These are phyloP conservation scores for Kwoniella europaea DNA, from an alignment of 768 basidiomycete species.

Conservation along the genomic window DNA sequence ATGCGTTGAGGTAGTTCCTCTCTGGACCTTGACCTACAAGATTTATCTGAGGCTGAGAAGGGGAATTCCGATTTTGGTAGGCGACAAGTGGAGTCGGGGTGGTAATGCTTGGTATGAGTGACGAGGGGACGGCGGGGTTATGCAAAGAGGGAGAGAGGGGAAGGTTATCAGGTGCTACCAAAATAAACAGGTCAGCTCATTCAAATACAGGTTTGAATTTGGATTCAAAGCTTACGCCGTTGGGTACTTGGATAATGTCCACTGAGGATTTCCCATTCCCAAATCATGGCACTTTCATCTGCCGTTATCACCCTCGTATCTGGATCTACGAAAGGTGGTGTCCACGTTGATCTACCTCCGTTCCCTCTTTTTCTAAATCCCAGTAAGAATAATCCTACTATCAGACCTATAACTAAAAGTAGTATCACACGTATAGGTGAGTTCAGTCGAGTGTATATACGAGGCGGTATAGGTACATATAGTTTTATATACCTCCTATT, in stretches of 20 bases:
- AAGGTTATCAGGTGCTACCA: slow-evolving; percentile 50
- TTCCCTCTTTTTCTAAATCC: slow-evolving; percentile 45
- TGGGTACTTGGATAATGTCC: slow-evolving; percentile 90
- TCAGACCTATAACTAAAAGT: slow-evolving; percentile 29
- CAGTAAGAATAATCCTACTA: slow-evolving; percentile 36
- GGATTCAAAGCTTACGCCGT: slow-evolving; percentile 65
- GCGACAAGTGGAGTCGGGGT: slow-evolving; percentile 41
- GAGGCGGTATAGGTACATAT: slow-evolving; percentile 55
- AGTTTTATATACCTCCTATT: slow-evolving; percentile 35
- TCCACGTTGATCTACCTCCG: slow-evolving; percentile 43
- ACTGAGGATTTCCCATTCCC: slow-evolving; percentile 92
- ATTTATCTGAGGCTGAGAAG: slow-evolving; percentile 60
- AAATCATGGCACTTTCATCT: slow-evolving; percentile 83
- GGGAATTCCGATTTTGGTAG: slow-evolving; percentile 43
- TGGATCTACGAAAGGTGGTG: slow-evolving; percentile 56
- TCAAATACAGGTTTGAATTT: neutral
- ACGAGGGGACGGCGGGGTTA: slow-evolving; percentile 56
- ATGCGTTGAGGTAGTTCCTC: slow-evolving; percentile 72
- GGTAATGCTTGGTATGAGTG: slow-evolving; percentile 36
- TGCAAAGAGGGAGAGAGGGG: slow-evolving; percentile 44
- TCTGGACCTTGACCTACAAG: slow-evolving; percentile 77
- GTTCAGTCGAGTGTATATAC: slow-evolving; percentile 36
- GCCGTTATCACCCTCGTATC: slow-evolving; percentile 54
- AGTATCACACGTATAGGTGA: slow-evolving; percentile 38
- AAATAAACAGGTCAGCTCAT: neutral